phyloP scores from a whole-genome alignment of 2,329 filamentous ascomycete genomes.

The Hymenoscyphus linearis region DNA sequence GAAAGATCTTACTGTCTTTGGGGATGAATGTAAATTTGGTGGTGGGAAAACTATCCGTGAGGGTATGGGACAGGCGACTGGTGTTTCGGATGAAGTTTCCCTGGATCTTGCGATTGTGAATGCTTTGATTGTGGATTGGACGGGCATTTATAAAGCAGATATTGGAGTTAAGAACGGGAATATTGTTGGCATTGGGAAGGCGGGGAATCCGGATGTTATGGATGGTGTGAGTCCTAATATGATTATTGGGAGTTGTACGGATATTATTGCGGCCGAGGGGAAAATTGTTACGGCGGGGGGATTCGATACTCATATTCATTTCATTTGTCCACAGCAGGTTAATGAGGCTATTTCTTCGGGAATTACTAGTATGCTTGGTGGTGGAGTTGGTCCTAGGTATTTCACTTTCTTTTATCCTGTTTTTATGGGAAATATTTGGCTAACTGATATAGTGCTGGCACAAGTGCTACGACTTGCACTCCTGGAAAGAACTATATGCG shows the following conservation, averaged over 20 bases:
- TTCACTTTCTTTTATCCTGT: slow-evolving; percentile 2
- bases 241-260: slow-evolving; percentile 81
- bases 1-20: slow-evolving; percentile 76
- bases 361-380: slow-evolving; percentile 85
- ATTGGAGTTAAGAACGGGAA: slow-evolving; percentile 86
- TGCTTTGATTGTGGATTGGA: slow-evolving; percentile 84
- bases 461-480: slow-evolving; percentile 89
- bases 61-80: slow-evolving; percentile 90
- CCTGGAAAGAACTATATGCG: slow-evolving; percentile 77
- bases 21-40: slow-evolving; percentile 92
- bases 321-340: slow-evolving; percentile 91
- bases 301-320: slow-evolving; percentile 86
- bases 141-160: slow-evolving; percentile 92
- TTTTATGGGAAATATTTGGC: not conserved
- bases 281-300: slow-evolving; percentile 89
- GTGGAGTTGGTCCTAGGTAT: slow-evolving; percentile 83
- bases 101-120: slow-evolving; percentile 87
- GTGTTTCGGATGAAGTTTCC: slow-evolving; percentile 63
- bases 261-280: slow-evolving; percentile 85
- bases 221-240: slow-evolving; percentile 73
- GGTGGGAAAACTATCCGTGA: slow-evolving; percentile 91
- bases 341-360: slow-evolving; percentile 79
- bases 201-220: slow-evolving; percentile 97
- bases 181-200: slow-evolving; percentile 88
- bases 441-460: slow-evolving; percentile 59